These are phyloP conservation scores for Tagetes patula DNA, from an alignment of 129 eudicot genomes.

Conservation along the genomic window DNA sequence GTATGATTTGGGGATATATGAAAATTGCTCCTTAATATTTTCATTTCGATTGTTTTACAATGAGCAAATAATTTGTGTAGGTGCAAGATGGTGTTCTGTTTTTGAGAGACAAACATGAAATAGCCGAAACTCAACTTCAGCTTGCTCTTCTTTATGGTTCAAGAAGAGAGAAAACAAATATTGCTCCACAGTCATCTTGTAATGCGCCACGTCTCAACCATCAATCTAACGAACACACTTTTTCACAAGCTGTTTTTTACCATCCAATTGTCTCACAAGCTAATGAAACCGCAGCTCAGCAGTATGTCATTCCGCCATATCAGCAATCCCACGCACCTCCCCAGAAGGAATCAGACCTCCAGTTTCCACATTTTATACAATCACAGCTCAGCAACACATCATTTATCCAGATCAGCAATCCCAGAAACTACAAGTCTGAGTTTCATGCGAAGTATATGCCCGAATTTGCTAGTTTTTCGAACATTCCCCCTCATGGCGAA, in stretches of 20 bases:
- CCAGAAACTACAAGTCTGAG: conserved; percentile 34
- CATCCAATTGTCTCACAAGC: conserved; percentile 18
- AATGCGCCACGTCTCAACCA: conserved; percentile 3
- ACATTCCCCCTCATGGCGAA: not conserved
- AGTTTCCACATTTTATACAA: conserved; percentile 28
- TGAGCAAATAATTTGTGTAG: conserved; percentile 22
- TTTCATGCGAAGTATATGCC: conserved; percentile 39
- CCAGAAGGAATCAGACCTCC: conserved; percentile 1
- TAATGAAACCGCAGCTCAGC: conserved; percentile 16
- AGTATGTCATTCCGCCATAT: conserved; percentile 8
- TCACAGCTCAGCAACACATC: conserved; percentile 5
- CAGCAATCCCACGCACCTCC: conserved; percentile 18
- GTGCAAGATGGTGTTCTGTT: conserved; percentile 40
- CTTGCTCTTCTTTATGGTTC: conserved; percentile 30
- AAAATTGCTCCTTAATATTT: not conserved
- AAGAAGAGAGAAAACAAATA: conserved; percentile 9
- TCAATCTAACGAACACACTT: not conserved
- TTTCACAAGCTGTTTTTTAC: conserved; percentile 22
- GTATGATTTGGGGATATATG: no score
- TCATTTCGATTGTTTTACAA: conserved; percentile 3
- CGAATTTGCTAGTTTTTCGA: conserved; percentile 23
- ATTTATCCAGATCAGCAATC: not conserved
- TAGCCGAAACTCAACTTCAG: conserved; percentile 35
- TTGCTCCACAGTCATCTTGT: conserved; percentile 18
- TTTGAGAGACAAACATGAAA: conserved; percentile 38